Conservation (phyloP, 129 eudicot genomes). For the Logfia minima region DNA sequence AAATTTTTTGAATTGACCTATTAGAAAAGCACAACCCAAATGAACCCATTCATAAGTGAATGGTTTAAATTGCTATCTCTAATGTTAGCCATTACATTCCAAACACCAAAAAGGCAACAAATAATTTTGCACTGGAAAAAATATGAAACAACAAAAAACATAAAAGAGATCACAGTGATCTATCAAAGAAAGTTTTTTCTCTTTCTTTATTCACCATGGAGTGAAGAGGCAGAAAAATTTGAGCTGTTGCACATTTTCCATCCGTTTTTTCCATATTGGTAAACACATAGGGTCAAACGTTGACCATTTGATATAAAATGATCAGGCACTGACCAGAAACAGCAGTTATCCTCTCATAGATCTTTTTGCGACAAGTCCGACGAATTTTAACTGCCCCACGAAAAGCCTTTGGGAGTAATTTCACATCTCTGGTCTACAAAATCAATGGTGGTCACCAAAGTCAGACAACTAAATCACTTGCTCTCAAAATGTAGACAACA, state of each 20-base stretch:
- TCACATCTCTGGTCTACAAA: conserved; percentile 73
- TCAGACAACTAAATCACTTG: neutral
- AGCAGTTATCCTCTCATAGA: conserved; percentile 81
- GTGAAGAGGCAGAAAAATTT: neutral
- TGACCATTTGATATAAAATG: conserved; percentile 1
- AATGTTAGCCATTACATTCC: neutral
- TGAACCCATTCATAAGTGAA: neutral
- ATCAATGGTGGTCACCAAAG: neutral
- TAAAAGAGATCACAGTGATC: neutral
- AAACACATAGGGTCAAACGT: neutral
- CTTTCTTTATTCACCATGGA: neutral
- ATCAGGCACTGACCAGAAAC: conserved; percentile 52
- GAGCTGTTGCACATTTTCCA: neutral
- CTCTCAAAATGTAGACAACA: neutral
- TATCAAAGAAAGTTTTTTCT: neutral
- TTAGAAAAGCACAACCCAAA: neutral
- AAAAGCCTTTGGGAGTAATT: conserved; percentile 59
- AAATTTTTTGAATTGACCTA: neutral
- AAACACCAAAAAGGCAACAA: neutral
- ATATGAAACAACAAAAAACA: neutral
- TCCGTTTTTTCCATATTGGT: neutral
- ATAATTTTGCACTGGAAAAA: neutral
- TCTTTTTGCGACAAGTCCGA: conserved; percentile 86
- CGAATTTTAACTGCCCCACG: conserved; percentile 58
- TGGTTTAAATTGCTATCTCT: neutral